Conservation (phyloP, 1,139 yeast genomes). For the Candida labiduridarum region DNA sequence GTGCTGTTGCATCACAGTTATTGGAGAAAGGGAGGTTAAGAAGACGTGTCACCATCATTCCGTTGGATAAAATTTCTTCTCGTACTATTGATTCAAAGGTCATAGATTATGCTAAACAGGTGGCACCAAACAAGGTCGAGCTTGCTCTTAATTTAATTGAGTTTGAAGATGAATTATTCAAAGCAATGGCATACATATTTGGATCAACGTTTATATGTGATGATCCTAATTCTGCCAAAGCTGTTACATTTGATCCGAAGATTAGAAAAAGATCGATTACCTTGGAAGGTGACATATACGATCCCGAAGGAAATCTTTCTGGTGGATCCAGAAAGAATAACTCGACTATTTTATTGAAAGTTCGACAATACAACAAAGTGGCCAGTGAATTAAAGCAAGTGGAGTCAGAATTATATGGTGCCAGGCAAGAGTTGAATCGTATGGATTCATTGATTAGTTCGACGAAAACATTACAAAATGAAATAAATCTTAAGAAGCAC, state of each 20-base stretch:
- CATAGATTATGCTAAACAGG: conserved; percentile 60
- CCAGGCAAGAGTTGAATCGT: conserved; percentile 45
- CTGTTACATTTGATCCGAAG: conserved; percentile 81
- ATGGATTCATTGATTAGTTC: conserved; percentile 51
- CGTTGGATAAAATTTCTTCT: conserved; percentile 81
- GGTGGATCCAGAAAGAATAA: conserved; percentile 84
- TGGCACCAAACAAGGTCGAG: conserved; percentile 85
- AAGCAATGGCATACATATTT: conserved; percentile 91
- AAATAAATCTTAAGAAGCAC: conserved; percentile 66
- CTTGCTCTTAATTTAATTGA: conserved; percentile 80
- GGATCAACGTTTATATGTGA: conserved; percentile 85
- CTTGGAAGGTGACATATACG: conserved; percentile 89
- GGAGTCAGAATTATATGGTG: conserved; percentile 39
- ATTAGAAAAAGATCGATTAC: conserved; percentile 88
- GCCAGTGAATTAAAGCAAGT: conserved; percentile 41
- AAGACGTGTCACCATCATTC: conserved; percentile 88
- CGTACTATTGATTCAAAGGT: conserved; percentile 46
- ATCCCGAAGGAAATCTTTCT: conserved; percentile 92
- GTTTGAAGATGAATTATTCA: conserved; percentile 66
- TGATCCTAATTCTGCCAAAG: conserved; percentile 86
- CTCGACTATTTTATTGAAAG: conserved; percentile 60
- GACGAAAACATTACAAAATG: conserved; percentile 65
- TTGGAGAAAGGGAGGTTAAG: conserved; percentile 77
- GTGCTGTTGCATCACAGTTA: conserved; percentile 78
- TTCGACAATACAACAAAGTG: conserved; percentile 68